Evolutionary conservation across 148 eudicot species (phyloP).

Genomic region (Camellia lanceoleosa): DNA sequence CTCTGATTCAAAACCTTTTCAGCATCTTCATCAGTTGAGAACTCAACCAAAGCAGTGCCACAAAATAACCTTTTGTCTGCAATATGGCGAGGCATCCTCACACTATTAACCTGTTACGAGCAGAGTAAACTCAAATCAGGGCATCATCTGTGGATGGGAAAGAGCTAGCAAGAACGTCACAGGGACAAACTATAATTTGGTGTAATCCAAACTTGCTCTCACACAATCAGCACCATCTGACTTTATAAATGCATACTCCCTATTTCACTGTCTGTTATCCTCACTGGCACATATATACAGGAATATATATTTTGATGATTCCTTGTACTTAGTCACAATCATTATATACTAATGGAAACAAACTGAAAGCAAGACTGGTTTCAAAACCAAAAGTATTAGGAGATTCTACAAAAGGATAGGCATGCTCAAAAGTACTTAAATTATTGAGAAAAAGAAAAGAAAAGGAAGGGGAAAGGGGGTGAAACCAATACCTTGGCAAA

Average conservation of each 20-base stretch:
- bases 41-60: conserved; percentile 88
- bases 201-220: background rate
- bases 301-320: background rate
- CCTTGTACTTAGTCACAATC: background rate
- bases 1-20: conserved; percentile 61
- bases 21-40: conserved; percentile 78
- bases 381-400: background rate
- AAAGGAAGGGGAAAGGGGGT: background rate
- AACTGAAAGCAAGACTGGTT: background rate
- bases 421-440: background rate
- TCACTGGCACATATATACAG: background rate
- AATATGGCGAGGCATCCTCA: conserved; percentile 86
- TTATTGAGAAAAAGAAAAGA: background rate
- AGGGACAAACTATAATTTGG: background rate
- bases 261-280: background rate
- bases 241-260: background rate
- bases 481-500: conserved; percentile 58
- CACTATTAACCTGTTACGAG: conserved; percentile 75
- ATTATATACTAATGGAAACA: background rate
- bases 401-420: background rate
- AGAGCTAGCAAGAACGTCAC: background rate
- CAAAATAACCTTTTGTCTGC: conserved; percentile 64
- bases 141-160: background rate
- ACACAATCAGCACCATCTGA: background rate
- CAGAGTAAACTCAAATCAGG: background rate